Evolutionary conservation across 2,329 filamentous ascomycete species (phyloP).

Genomic region (Botrytis tulipae): DNA sequence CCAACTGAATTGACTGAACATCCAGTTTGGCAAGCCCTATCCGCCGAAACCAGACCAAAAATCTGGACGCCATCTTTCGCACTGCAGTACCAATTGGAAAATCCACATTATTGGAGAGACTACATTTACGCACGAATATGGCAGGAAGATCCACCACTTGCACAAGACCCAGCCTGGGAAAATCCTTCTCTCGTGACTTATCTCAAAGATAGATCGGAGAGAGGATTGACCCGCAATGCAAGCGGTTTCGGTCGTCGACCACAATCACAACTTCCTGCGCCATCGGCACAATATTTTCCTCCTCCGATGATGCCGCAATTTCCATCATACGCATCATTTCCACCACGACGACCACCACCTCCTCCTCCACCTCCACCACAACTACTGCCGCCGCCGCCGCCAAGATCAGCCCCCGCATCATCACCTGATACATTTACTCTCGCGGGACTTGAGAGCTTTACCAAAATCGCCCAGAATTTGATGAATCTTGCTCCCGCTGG

Average conservation of each 20-base stretch:
- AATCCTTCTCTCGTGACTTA: not conserved
- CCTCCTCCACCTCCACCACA: too few relatives aligned
- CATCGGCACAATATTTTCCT: not conserved
- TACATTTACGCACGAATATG: not conserved
- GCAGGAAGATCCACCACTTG: not conserved
- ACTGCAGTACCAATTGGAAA: not conserved
- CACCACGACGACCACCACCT: too few relatives aligned
- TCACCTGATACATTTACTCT: not conserved
- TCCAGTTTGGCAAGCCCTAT: not conserved
- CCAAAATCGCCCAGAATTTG: not conserved
- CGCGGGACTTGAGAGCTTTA: not conserved
- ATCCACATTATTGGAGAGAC: not conserved
- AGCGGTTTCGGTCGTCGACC: not conserved
- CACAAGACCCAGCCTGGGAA: not conserved
- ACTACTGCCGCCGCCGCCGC: too few relatives aligned
- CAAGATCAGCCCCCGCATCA: not conserved
- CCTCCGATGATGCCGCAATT: not conserved
- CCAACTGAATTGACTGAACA: not conserved
- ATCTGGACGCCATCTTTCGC: not conserved
- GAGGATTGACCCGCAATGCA: not conserved
- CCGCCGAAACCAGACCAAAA: not conserved
- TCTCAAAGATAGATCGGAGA: not conserved
- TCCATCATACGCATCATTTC: not conserved
- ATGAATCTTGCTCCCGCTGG: not conserved
- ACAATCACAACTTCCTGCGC: not conserved